Evolutionary conservation across 345 rosid species (phyloP).

Genomic region (Eucalyptus marginata): DNA sequence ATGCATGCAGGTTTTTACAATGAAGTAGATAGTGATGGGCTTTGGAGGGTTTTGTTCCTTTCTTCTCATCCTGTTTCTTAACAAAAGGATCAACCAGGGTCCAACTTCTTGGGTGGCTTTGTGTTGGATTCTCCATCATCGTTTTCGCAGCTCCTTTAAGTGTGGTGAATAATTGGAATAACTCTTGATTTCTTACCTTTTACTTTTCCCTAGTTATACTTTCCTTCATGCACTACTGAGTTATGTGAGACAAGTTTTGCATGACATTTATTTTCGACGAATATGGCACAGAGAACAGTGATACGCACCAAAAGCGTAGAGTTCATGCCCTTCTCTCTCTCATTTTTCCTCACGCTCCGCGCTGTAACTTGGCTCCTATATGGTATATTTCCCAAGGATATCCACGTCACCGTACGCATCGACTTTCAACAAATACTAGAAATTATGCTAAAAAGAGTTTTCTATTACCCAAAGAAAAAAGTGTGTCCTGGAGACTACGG

Average conservation of each 20-base stretch:
- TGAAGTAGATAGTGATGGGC: constrained; percentile 46
- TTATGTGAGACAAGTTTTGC: not conserved
- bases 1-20: constrained; percentile 34
- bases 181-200: not conserved
- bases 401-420: constrained; percentile 15
- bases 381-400: constrained; percentile 5
- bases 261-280: not conserved
- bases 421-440: not conserved
- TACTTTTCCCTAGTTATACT: not conserved
- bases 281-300: not conserved
- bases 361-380: constrained; percentile 27
- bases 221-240: not conserved
- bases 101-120: constrained; percentile 39
- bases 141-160: constrained; percentile 33
- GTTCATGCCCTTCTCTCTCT: constrained; percentile 4
- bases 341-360: constrained; percentile 12
- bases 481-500: not conserved
- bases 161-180: constrained; percentile 8
- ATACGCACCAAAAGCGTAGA: constrained; percentile 2
- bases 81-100: constrained; percentile 5
- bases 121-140: constrained; percentile 7
- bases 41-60: constrained; percentile 38
- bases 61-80: constrained; percentile 27
- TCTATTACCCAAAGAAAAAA: not conserved
- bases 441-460: not conserved